These are phyloP conservation scores for Ganoderma sp. DNA, from an alignment of 1,284 basidiomycete genomes.

Conservation along the genomic window DNA sequence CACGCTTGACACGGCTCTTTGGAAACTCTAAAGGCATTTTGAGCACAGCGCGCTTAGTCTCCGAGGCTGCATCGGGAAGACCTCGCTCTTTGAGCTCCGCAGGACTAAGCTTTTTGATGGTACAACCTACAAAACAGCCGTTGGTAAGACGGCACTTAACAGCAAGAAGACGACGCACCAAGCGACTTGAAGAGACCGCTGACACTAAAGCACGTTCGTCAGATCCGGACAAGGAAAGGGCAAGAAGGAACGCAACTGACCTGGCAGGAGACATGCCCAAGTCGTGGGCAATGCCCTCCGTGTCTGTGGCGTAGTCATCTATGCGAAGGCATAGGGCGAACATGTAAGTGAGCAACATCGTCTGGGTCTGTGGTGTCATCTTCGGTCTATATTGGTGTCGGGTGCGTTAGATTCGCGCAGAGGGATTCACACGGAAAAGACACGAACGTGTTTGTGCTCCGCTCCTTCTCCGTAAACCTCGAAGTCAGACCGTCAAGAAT, in stretches of 20 bases:
- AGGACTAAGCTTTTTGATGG: conserved; percentile 61
- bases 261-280: conserved; percentile 64
- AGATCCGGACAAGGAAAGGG: conserved; percentile 16
- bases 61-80: conserved; percentile 61
- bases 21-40: conserved; percentile 82
- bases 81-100: conserved; percentile 73
- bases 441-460: conserved; percentile 66
- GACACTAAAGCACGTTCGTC: conserved; percentile 31
- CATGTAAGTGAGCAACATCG: conserved; percentile 76
- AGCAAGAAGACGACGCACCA: conserved; percentile 26
- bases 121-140: conserved; percentile 62
- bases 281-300: conserved; percentile 72
- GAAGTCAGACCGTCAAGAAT: conserved; percentile 78
- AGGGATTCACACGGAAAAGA: conserved; percentile 5
- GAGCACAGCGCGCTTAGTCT: conserved; percentile 72
- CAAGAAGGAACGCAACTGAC: conserved; percentile 50
- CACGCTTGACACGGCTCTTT: conserved; percentile 55
- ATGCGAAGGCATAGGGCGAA: conserved; percentile 80
- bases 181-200: conserved; percentile 44
- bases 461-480: conserved; percentile 77
- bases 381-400: conserved; percentile 51
- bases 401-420: conserved; percentile 7
- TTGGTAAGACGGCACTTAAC: not conserved
- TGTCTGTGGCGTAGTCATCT: conserved; percentile 78
- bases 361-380: conserved; percentile 73